phyloP scores from a whole-genome alignment of 2,329 filamentous ascomycete species.

The Fusarium sulawesiense region DNA sequence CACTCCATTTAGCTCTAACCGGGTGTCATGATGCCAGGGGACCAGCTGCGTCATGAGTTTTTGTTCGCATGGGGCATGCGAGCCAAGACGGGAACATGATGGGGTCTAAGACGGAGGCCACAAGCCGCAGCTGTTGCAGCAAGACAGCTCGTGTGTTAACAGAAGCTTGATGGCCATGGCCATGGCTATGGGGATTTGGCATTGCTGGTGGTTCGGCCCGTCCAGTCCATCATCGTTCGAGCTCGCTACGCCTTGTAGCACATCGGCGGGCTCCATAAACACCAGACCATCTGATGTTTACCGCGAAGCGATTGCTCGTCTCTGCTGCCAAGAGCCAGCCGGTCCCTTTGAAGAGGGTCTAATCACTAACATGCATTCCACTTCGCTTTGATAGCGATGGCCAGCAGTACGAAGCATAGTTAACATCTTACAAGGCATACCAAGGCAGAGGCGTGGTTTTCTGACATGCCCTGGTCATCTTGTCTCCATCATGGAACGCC shows the following conservation, averaged over 20 bases:
- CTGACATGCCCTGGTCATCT: conserved; percentile 19
- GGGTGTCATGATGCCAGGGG: conserved; percentile 35
- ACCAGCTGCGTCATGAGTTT: conserved; percentile 31
- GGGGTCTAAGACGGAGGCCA: conserved; percentile 25
- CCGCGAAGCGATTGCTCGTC: conserved; percentile 11
- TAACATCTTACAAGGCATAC: conserved; percentile 20
- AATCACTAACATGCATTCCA: conserved; percentile 1
- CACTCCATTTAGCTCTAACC: conserved; percentile 18
- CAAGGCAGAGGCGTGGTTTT: conserved; percentile 24
- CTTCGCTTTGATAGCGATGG: not conserved
- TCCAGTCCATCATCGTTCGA: conserved; percentile 38
- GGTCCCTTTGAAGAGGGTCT: conserved; percentile 2
- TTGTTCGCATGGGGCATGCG: conserved; percentile 7
- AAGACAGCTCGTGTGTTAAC: conserved; percentile 17
- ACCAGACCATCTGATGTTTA: conserved; percentile 33
- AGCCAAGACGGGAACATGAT: conserved; percentile 34
- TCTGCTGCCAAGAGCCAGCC: not conserved
- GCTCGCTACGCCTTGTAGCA: conserved; percentile 17
- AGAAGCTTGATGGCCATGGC: conserved; percentile 7
- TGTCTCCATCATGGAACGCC: conserved; percentile 16
- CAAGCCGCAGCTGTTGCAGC: conserved; percentile 14
- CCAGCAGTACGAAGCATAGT: conserved; percentile 1
- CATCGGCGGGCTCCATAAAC: conserved; percentile 27
- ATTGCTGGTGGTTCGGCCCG: conserved; percentile 38
- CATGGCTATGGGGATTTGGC: not conserved